Evolutionary conservation across 306 rosid genomes (phyloP), one percentile per base, ranked within the genome.

Genomic region (Cicer arietinum): DNA sequence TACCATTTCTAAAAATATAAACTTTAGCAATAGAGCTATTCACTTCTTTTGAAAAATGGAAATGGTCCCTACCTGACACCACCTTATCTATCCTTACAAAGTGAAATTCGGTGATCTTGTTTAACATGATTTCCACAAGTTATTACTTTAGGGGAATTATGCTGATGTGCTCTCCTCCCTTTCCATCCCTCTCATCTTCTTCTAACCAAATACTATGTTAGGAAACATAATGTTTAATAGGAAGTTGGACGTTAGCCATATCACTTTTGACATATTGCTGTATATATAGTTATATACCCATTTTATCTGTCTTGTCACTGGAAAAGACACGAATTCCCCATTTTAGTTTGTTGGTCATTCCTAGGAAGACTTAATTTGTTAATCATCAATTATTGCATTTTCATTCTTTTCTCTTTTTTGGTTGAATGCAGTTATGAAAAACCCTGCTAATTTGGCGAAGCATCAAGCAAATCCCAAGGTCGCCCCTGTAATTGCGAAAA

Each of bases 401-500:
- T 62, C 39, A 8, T 37, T 18, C 3, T 5, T 57, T 67, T 65
- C 48, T 30, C 6, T 13, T 62, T 13, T 58, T 51, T 20, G 40
- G 39, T 48, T 79, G 41, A 41, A 75, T 83, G 88, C 94, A 92
- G 98, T 92, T 10, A 92, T 92, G 98, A 90, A 86, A 87, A 86
- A 92, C 84, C 98, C 96, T 59, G 94, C 94, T 40, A 90, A 92
- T 84, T 88, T 92, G 67, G 92, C 94, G 13, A 90, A 92, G 85
- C 98, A 92, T 80, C 96, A 92, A 75, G 50, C 79, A 72, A 92
- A 92, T 73, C 98, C 98, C 25, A 92, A 92, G 85, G 96, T 92
- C 77, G 98, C 96, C 53, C 98, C 98, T 9, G 77, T 90, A 39
- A 89, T 92, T 69, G 94, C 92, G 1, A 92, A 92, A 88, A 92